Conservation (phyloP, 352 stramenopile species). For the Phytophthora syringae region DNA sequence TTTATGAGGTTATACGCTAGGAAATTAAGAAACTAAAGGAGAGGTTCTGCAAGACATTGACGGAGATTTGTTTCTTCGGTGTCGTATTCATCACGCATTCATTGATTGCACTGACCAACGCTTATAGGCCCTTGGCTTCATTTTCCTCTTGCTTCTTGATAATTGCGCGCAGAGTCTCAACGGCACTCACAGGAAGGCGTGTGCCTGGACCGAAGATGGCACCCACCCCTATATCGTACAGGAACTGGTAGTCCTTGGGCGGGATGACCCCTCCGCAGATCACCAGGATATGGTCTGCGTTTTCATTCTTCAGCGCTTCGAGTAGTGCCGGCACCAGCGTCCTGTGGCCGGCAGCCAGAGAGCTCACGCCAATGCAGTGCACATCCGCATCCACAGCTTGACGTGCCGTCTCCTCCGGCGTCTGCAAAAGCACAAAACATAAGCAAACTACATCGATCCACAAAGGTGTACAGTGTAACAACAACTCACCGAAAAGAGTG, state of each 20-base stretch:
- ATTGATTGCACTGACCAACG: neutral
- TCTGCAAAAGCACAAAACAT: constrained; percentile 30
- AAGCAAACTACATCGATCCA: neutral
- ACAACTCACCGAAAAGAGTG: constrained; percentile 91
- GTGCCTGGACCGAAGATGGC: constrained; percentile 97
- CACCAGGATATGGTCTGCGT: constrained; percentile 94
- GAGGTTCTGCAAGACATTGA: constrained; percentile 9
- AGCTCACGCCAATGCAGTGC: constrained; percentile 92
- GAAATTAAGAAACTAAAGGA: no score
- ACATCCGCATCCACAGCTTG: constrained; percentile 96
- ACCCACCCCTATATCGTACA: constrained; percentile 92
- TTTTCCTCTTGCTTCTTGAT: constrained; percentile 63
- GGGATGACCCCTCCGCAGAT: constrained; percentile 97
- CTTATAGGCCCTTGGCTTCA: constrained; percentile 43
- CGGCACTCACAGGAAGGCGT: constrained; percentile 86
- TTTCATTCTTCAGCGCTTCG: constrained; percentile 90
- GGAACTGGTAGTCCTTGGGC: constrained; percentile 95
- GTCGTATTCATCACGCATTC: neutral
- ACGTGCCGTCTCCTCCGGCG: constrained; percentile 60
- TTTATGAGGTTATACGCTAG: constrained; percentile 22
- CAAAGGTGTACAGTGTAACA: neutral
- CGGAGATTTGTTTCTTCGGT: constrained; percentile 13
- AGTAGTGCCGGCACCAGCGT: constrained; percentile 95
- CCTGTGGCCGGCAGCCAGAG: constrained; percentile 95
- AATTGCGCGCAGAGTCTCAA: constrained; percentile 57